Evolutionary conservation across 2,329 filamentous ascomycete species (phyloP).

Genomic region (Aspergillus nomiae): DNA sequence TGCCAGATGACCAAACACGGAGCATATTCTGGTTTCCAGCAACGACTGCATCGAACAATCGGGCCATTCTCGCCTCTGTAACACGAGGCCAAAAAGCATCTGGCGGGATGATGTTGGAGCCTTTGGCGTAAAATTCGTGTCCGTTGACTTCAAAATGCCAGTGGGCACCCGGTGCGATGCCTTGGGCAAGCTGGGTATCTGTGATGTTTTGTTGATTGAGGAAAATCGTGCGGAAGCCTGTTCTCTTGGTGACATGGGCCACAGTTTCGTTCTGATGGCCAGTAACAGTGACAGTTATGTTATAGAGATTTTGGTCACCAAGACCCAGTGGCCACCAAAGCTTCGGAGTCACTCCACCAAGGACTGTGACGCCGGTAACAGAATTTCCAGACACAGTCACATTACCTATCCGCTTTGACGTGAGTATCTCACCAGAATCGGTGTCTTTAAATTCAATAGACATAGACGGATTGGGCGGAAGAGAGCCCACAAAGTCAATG

Average conservation of each 20-base stretch:
- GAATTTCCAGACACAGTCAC: slow-evolving; percentile 45
- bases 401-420: slow-evolving; percentile 41
- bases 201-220: slow-evolving; percentile 59
- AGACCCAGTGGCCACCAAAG: slow-evolving; percentile 65
- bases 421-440: slow-evolving; percentile 41
- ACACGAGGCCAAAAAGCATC: slow-evolving; percentile 66
- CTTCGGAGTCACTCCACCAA: slow-evolving; percentile 50
- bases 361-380: slow-evolving; percentile 52
- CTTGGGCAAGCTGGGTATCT: slow-evolving; percentile 54
- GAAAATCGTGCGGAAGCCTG: slow-evolving; percentile 65
- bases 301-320: slow-evolving; percentile 61
- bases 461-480: slow-evolving; percentile 49
- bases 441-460: slow-evolving; percentile 51
- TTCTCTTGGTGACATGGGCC: slow-evolving; percentile 53
- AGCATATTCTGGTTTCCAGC: slow-evolving; percentile 67
- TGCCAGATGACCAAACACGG: slow-evolving; percentile 62
- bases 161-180: slow-evolving; percentile 59
- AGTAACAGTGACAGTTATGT: slow-evolving; percentile 54
- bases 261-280: slow-evolving; percentile 40
- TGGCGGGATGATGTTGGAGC: slow-evolving; percentile 64
- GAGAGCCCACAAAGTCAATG: slow-evolving; percentile 56
- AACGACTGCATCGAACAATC: slow-evolving; percentile 57
- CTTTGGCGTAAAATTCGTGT: slow-evolving; percentile 65
- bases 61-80: slow-evolving; percentile 53
- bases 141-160: slow-evolving; percentile 70